Percentiles rank a stretch among this genome's conserved stretches.
Evolutionary conservation across 2,329 filamentous ascomycete species (phyloP).

Genomic region (Penicillium sp.): DNA sequence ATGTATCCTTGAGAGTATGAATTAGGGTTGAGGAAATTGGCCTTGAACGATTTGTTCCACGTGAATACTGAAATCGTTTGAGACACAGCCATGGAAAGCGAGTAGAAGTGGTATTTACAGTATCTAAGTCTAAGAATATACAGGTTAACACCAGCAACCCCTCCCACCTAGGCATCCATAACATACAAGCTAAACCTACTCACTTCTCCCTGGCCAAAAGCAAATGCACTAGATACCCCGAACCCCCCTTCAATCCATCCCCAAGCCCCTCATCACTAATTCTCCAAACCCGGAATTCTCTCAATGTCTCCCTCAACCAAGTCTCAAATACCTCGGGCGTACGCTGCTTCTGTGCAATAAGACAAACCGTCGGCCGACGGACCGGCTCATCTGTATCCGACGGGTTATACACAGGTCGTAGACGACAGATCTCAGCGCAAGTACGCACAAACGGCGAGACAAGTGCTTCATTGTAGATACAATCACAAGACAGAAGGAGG

Average conservation of each 20-base stretch:
- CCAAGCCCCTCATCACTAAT: conserved; percentile 65
- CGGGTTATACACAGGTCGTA: conserved; percentile 47
- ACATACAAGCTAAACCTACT: not conserved
- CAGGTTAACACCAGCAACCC: too few species aligned
- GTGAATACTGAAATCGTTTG: too few species aligned
- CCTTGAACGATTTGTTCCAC: too few species aligned
- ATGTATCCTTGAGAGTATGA: too few species aligned
- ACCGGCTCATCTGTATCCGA: not conserved
- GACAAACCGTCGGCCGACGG: conserved; percentile 60
- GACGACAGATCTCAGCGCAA: conserved; percentile 69
- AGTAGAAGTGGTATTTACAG: too few species aligned
- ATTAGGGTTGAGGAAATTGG: too few species aligned
- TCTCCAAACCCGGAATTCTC: conserved; percentile 72
- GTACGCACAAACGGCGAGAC: conserved; percentile 79
- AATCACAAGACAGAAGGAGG: conserved; percentile 81
- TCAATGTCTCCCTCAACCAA: conserved; percentile 71
- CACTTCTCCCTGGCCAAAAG: conserved; percentile 57
- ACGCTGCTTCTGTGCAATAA: conserved; percentile 87
- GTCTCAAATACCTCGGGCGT: conserved; percentile 79
- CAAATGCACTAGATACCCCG: conserved; percentile 81
- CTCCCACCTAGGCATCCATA: not conserved
- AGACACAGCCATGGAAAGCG: too few species aligned
- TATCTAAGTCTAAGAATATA: too few species aligned
- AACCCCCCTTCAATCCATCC: conserved; percentile 58
- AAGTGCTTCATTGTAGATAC: conserved; percentile 89